Base-by-base conservation (phyloP, 352 stramenopile genomes). In the Phytophthora litchii region DNA sequence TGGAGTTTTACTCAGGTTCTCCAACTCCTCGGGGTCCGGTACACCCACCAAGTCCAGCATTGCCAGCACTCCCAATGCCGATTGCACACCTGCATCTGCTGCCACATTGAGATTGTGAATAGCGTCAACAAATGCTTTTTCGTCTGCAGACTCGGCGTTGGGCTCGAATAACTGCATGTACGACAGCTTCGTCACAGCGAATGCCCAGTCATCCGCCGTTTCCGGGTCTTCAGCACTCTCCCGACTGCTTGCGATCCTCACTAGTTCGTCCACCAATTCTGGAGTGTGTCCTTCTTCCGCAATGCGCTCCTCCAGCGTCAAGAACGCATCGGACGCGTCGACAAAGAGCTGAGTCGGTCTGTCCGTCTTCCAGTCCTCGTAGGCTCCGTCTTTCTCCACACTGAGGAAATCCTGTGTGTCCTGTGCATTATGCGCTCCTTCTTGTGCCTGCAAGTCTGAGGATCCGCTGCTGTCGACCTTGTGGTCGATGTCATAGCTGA, bases 151-250 rank as follows among this genome's bases (percentile, higher is more conserved):
- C 21, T 52, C 25, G 2, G 11, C 34, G 12, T 54, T 56, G 0
- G 77, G 70, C 23, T 89, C 78, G 53, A 91, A 89, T 3, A 91
- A 72, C 41, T 74, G 67, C 47, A 80, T 71, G 55, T 77, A 87
- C n/a, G 81, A 82, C 14, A 89, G 62, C 27, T 72, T 72, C 36
- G 85, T 82, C 32, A 80, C 61, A 7, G 81, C 81, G 37, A 78
- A 78, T 1, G 67, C 61, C 65, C 72, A 88, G 52, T 89, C 79
- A 21, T 72, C 45, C 3, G 72, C 56, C 7, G 23, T 64, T 16
- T 60, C 49, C 0, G 46, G 57, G 17, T 62, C 56, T 4, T 34
- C 32, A 25, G 11, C 27, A 14, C 8, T 34, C 13, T 42, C 21
- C 20, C 41, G 43, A 44, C 23, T 47, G 6, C 16, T 17, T 14